Evolutionary conservation across 208 protist genomes (phyloP).

Genomic region (Trypanosoma scelopori): DNA sequence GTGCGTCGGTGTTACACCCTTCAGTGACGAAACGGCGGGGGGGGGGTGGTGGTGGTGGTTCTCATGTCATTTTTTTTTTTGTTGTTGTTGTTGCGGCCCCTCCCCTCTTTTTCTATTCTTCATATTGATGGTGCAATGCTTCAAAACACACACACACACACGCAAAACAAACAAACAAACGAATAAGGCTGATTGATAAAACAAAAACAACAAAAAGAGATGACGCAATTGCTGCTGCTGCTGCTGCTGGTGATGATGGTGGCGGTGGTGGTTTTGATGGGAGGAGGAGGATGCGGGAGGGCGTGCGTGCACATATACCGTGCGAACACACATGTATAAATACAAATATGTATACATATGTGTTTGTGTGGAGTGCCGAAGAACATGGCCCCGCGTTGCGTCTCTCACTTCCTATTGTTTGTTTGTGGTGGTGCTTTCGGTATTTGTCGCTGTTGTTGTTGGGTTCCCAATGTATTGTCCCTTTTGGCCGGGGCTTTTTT

Average conservation of each 20-base stretch:
- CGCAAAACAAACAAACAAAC: background rate
- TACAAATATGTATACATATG: conserved; percentile 11
- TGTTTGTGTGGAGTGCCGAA: background rate
- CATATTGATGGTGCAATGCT: background rate
- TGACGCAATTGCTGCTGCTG: background rate
- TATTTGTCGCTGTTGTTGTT: background rate
- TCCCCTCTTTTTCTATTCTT: background rate
- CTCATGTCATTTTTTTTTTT: too few species aligned
- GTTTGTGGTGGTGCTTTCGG: too few species aligned
- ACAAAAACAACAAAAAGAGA: conserved; percentile 2
- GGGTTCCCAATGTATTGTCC: background rate
- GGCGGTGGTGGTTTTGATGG: too few species aligned
- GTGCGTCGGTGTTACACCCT: too few species aligned
- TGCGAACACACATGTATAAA: conserved; percentile 1
- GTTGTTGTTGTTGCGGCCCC: background rate
- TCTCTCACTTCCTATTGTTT: too few species aligned
- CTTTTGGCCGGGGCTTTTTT: background rate
- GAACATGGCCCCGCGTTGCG: too few species aligned
- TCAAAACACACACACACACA: background rate
- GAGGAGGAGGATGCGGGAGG: background rate
- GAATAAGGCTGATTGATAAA: background rate
- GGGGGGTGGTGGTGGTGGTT: too few species aligned
- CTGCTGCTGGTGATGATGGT: too few species aligned
- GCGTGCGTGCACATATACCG: too few species aligned
- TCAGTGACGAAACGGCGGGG: background rate